These are phyloP conservation scores for Botrytis fabae DNA, from an alignment of 2,329 filamentous ascomycete species.

Conservation along the genomic window DNA sequence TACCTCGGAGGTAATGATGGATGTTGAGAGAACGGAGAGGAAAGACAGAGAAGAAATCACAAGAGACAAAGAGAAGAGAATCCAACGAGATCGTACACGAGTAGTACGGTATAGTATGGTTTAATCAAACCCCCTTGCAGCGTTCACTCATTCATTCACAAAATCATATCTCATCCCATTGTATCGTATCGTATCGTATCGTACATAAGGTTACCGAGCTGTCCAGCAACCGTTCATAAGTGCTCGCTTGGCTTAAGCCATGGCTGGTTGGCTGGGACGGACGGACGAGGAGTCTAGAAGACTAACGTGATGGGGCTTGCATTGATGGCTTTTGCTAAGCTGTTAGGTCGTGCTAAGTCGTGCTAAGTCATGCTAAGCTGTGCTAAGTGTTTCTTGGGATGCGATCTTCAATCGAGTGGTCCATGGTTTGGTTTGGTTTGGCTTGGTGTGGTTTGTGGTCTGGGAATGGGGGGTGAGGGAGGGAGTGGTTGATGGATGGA, in stretches of 20 bases:
- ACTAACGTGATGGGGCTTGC: not conserved
- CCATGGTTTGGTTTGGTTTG: not conserved
- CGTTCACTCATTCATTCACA: no score
- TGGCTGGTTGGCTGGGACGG: not conserved
- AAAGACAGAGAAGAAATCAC: no score
- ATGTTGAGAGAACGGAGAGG: not conserved
- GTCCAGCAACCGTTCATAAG: not conserved
- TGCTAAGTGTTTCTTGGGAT: not conserved
- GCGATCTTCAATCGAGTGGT: not conserved
- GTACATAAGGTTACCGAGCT: no score
- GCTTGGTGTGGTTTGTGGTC: not conserved
- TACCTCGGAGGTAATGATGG: not conserved
- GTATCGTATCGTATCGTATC: no score
- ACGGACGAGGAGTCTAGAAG: not conserved
- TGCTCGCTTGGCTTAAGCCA: conserved; percentile 9
- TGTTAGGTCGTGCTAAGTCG: no score
- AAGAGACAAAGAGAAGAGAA: no score
- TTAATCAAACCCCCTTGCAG: no score
- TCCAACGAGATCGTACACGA: no score
- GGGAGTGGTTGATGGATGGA: not conserved
- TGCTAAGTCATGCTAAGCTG: no score
- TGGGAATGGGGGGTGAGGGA: not conserved
- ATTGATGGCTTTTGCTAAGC: not conserved
- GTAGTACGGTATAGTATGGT: no score
- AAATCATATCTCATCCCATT: no score